Evolutionary conservation across 2,329 filamentous ascomycete genomes (phyloP), one percentile per base, ranked within the genome.

Genomic region (Pseudogymnoascus sp.): DNA sequence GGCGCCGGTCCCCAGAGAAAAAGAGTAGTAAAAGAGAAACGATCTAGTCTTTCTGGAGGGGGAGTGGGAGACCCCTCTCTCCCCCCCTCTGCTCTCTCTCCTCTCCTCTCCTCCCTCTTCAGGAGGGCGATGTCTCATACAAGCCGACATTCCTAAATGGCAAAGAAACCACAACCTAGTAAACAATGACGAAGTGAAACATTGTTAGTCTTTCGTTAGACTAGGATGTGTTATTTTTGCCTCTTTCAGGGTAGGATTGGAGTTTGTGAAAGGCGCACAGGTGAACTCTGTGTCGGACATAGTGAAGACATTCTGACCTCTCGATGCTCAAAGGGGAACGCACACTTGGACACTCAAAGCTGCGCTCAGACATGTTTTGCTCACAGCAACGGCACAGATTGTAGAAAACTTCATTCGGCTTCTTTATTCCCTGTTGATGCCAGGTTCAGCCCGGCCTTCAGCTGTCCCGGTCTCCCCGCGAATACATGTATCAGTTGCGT

Each of bases 341-440:
- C 21, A 21, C 21, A 21, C 21, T 21, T 21, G 21, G 21, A 33
- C 48, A 13, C 29, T 55, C n/a, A 33, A 27, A 31, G 5, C 15
- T 55, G 29, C 48, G 48, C 29, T 55, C 48, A 55, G 48, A 55
- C 29, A 55, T 55, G 48, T 55, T 55, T 33, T 55, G 48, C 15
- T 13, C 29, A 10, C n/a, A 27, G n/a, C 44, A 51, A 31, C 7
- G 31, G 39, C 44, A 10, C 5, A 55, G 15, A 7, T 21, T 21
- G 21, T 21, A 21, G 21, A 13, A 10, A 12, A n/a, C 21, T 21
- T 33, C 48, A 55, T 55, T 55, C 48, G 21, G 48, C 48, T 51
- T 33, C 48, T 1, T 21, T 55, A 9, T 55, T 55, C 48, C 48
- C 48, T 33, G 48, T 55, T 29, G 15, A 17, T 29, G 13, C 10